Evolutionary conservation across 192 early-diverging fungal species (phyloP).

Genomic region (Chytriomyces sp.): DNA sequence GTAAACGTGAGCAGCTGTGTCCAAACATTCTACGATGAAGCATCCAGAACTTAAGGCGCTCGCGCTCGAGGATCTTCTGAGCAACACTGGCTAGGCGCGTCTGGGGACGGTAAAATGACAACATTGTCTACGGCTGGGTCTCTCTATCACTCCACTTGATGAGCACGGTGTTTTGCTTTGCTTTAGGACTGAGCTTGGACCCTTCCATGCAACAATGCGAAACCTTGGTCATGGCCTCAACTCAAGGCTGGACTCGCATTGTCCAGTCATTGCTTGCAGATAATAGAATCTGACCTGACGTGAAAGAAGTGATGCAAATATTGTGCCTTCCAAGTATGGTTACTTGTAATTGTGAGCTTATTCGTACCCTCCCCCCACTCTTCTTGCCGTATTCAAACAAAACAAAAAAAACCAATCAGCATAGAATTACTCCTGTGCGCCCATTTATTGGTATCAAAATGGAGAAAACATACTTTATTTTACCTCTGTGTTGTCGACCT

Average conservation of each 20-base stretch:
- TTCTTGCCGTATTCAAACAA: background rate
- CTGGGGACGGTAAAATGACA: too few relatives aligned
- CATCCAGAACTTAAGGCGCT: too few relatives aligned
- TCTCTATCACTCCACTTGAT: too few relatives aligned
- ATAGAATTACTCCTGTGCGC: background rate
- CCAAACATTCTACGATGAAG: too few relatives aligned
- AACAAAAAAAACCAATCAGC: background rate
- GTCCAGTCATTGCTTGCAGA: background rate
- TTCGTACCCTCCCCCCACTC: background rate
- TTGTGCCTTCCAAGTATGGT: background rate
- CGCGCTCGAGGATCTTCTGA: too few relatives aligned
- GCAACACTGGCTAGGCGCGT: too few relatives aligned
- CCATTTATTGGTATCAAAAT: too few relatives aligned
- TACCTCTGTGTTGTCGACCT: too few relatives aligned
- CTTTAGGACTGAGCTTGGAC: background rate
- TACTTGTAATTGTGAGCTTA: background rate
- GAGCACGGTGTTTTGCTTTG: background rate
- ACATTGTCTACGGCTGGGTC: too few relatives aligned
- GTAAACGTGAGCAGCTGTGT: too few relatives aligned
- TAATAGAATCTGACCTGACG: background rate
- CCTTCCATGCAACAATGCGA: background rate
- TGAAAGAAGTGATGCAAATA: background rate
- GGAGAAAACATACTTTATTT: too few relatives aligned
- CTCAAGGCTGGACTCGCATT: background rate
- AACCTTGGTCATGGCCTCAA: background rate